Base-by-base conservation (phyloP, 31 red algal species). In the Bonnemaisonia californica region DNA sequence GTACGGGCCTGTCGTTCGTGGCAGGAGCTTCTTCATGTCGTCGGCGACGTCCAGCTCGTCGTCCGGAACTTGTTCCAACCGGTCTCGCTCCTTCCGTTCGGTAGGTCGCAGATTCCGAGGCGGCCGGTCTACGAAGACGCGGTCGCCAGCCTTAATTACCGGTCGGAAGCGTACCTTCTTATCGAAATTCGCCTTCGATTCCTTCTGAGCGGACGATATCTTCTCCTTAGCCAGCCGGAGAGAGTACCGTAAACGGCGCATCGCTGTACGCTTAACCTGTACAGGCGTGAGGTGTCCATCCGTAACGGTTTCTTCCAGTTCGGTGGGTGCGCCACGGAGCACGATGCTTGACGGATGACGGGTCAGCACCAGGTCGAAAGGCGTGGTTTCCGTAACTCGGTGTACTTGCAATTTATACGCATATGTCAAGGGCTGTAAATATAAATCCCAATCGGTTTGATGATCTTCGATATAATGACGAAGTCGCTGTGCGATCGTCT, bases 321-420 rank as follows among this genome's bases (percentile, higher is more conserved):
- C n/a, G n/a, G n/a, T n/a, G n/a, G n/a, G n/a, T n/a, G n/a, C n/a
- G n/a, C n/a, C n/a, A n/a, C n/a, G n/a, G n/a, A n/a, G n/a, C n/a
- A n/a, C n/a, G n/a, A 70, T 33, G 0, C 5, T 41, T 4, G 65
- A 33, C 11, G 65, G 65, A 22, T 39, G 29, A 11, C 65, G 11
- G 29, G 18, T 70, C n/a, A 82, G 42, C 21, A 61, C 73, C 3
- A 79, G 35, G 33, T 79, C 63, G 38, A 87, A 61, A 0, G 73
- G 41, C 11, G 59, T 59, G 7, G 63, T 71, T 8, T 37, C 26
- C 1, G 60, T 78, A 13, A n/a, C 56, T 47, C 42, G 59, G 63
- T 87, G 60, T 1, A 71, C 62, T 29, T 78, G 59, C 0, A 56
- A 48, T 36, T 69, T 79, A 22, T 87, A 87, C 23, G 70, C 59